Evolutionary conservation across 257 asterid genomes (phyloP).

Genomic region (Henckelia pumila): DNA sequence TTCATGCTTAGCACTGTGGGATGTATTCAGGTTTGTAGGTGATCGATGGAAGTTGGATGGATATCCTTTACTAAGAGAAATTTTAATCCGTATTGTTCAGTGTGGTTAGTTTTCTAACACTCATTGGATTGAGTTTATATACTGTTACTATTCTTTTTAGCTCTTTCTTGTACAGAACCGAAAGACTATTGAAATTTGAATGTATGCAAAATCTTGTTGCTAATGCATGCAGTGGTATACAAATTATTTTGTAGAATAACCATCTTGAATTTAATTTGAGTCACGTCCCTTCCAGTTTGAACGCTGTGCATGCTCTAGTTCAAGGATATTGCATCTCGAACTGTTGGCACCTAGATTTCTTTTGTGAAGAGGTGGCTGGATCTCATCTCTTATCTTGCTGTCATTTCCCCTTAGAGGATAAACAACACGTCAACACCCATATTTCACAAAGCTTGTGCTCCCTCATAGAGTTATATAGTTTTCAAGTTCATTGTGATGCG

Average conservation of each 20-base stretch:
- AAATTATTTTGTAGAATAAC: too few species aligned
- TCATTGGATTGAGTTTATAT: background rate
- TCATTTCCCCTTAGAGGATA: background rate
- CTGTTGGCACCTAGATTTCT: background rate
- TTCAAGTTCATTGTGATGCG: background rate
- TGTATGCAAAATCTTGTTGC: background rate
- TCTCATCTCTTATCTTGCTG: background rate
- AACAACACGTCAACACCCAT: background rate
- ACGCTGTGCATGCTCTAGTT: background rate
- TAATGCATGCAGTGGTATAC: background rate
- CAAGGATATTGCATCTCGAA: background rate
- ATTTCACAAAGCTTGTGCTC: background rate
- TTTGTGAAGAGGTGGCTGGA: background rate
- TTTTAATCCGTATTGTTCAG: constrained; percentile 56
- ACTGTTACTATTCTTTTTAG: constrained; percentile 3
- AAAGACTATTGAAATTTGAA: background rate
- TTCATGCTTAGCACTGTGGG: constrained; percentile 83
- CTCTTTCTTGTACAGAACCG: constrained; percentile 8
- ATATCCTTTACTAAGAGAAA: constrained; percentile 44
- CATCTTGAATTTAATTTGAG: background rate
- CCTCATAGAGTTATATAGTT: too few species aligned
- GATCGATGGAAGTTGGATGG: constrained; percentile 62
- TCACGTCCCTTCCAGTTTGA: constrained; percentile 3
- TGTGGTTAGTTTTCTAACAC: constrained; percentile 62
- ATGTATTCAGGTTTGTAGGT: constrained; percentile 51